Evolutionary conservation across 768 basidiomycete genomes (phyloP), one percentile per base, ranked within the genome.

Genomic region (Gelatoporia subvermispora): DNA sequence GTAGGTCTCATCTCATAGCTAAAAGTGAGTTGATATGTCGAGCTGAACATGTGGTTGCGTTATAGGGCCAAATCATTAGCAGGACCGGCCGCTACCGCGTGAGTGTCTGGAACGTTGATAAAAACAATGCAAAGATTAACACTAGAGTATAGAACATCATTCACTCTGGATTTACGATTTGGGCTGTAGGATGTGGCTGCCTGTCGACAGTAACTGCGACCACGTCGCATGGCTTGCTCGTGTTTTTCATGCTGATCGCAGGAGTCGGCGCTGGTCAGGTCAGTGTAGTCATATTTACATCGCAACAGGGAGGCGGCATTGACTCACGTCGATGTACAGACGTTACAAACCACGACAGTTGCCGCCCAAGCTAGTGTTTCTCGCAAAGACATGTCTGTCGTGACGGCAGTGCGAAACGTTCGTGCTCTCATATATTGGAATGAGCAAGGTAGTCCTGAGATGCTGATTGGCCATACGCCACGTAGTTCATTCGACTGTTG

Each of bases 341-440:
- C 78, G 0, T 56, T 78, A 13, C 77, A 79, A 60, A 84, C 82
- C 0, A 84, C 82, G 0, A 86, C 84, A 0, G 78, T 86, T 7
- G 83, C 83, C 0, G 82, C 78, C 7, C 88, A 90, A 60, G 85
- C 85, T 0, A 81, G 83, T 21, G 87, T 89, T 0, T 64, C 77
- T 0, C 67, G 86, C 35, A 72, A 71, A 35, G 86, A 90, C 51
- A 87, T 89, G 85, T 82, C 84, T 1, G 82, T 85, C 8, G 85
- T 88, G 0, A 88, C 86, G 0, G 81, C 79, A 0, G 75, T 81
- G 47, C 72, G 82, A 42, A 84, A 84, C 59, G 81, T 80, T 47
- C 45, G 16, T 55, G 11, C 47, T 37, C 10, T 10, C 10, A 11
- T 10, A 9, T 20, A 10, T 21, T n/a, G n/a, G n/a, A n/a, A n/a